Conservation (phyloP, 306 rosid species). For the Gleditsia sinensis region DNA sequence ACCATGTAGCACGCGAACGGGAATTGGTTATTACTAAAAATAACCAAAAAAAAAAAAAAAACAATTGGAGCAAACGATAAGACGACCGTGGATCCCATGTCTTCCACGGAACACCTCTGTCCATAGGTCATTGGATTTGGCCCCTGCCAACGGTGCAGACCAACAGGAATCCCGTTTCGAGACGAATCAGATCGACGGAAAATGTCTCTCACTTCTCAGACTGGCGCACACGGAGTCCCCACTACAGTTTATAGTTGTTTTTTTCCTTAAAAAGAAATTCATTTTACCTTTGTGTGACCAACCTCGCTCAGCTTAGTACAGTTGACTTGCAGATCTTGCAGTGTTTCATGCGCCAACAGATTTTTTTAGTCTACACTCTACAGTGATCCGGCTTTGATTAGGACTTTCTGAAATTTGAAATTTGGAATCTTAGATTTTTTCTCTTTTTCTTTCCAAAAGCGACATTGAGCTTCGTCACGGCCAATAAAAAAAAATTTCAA, state of each 20-base stretch:
- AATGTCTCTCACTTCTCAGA: background rate
- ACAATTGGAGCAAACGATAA: too few species aligned
- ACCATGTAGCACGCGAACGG: too few species aligned
- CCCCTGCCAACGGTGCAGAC: background rate
- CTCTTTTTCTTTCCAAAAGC: background rate
- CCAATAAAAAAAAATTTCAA: background rate
- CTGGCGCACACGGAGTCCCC: background rate
- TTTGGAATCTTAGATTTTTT: background rate
- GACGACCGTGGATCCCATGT: background rate
- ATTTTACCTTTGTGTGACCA: too few species aligned
- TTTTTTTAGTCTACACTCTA: background rate
- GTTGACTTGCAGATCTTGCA: conserved; percentile 35
- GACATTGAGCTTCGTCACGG: background rate
- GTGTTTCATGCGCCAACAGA: background rate
- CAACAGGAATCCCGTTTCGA: conserved; percentile 12
- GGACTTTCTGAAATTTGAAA: background rate
- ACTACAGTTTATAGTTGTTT: too few species aligned
- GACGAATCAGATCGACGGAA: background rate
- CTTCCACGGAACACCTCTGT: background rate
- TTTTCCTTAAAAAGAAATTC: too few species aligned
- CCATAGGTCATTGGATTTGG: background rate
- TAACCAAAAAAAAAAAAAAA: too few species aligned
- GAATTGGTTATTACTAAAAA: too few species aligned
- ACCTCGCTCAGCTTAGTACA: background rate
- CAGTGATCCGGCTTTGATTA: background rate